Evolutionary conservation across 2,329 filamentous ascomycete genomes (phyloP).

Genomic region (Aspergillus unguis): DNA sequence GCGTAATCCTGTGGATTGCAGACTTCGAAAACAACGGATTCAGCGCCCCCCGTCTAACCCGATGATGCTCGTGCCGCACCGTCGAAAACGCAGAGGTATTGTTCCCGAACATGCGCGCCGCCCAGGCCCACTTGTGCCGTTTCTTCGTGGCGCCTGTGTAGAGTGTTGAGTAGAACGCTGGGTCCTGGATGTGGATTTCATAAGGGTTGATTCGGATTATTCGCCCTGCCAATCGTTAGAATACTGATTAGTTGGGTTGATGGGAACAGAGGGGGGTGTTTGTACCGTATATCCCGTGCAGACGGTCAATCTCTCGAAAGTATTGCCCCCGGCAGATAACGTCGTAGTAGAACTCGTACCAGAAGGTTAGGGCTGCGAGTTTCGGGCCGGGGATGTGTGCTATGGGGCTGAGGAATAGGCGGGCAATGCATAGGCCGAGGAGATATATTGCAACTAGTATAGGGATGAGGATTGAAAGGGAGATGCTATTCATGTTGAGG

Average conservation of each 20-base stretch:
- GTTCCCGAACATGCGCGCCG: conserved; percentile 6
- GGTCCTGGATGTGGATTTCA: conserved; percentile 2
- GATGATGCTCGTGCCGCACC: conserved; percentile 1
- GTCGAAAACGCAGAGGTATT: conserved; percentile 5
- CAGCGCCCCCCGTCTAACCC: neutral
- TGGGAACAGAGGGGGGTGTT: neutral
- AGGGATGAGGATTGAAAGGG: neutral
- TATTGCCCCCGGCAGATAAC: neutral
- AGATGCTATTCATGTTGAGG: neutral
- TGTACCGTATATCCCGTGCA: conserved; percentile 4
- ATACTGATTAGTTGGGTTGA: neutral
- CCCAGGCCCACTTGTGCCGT: conserved; percentile 3
- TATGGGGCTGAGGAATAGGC: neutral
- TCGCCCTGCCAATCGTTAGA: neutral
- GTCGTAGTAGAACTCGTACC: conserved; percentile 6
- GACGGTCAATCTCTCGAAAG: neutral
- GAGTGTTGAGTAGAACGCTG: neutral
- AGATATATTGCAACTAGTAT: neutral
- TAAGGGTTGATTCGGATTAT: conserved; percentile 4
- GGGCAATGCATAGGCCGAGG: neutral
- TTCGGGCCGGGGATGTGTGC: neutral
- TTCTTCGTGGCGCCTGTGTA: conserved; percentile 2
- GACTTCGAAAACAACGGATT: conserved; percentile 3
- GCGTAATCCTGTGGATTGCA: neutral
- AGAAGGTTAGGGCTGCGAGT: neutral